Base-by-base conservation (phyloP, 176 grass and related monocot species). In the Ampelocalamus luodianensis region DNA sequence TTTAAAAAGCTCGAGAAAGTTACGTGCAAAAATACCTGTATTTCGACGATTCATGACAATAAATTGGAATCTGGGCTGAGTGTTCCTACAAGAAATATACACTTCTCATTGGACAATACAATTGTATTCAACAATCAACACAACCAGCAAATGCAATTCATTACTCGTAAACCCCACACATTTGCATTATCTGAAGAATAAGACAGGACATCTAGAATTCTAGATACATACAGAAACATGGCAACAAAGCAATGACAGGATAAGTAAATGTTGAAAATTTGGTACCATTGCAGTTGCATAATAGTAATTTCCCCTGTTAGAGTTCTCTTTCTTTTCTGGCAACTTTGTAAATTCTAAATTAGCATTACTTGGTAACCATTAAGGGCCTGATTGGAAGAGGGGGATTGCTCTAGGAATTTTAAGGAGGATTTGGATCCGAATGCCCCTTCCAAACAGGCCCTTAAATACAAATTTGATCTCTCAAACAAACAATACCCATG, bases 21-120 rank as follows among this genome's bases (percentile, higher is more conserved):
- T 15, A 9, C 3, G 49, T 3, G 64, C 12, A 20, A 64, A 79
- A 66, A 1, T 75, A 92, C 90, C 90, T 71, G 90, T 89, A 76
- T 92, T 92, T n/a, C 87, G 80, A 11, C 90, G 90, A 72, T 92
- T 92, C 90, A 92, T 92, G 83, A 92, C 90, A 72, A 92, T 70
- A 67, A 92, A 92, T 24, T 92, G 90, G 71, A 92, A 92, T 81
- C 90, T 86, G 13, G 90, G 90, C 15, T 92, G 87, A 46, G 84
- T 15, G 65, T 81, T 92, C 90, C 90, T 92, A 80, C 62, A 87
- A 79, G 4, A 60, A 85, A 70, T 65, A 40, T 6, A 78, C 59
- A 29, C 3, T 45, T 23, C 27, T 86, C 54, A 27, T 85, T 54
- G 42, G 2, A 59, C 32, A 66, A 46, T 17, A 23, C 10, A 65